These are phyloP conservation scores for Heterococcus sp. DNA, from an alignment of 108 stramenopile genomes.

Conservation along the genomic window DNA sequence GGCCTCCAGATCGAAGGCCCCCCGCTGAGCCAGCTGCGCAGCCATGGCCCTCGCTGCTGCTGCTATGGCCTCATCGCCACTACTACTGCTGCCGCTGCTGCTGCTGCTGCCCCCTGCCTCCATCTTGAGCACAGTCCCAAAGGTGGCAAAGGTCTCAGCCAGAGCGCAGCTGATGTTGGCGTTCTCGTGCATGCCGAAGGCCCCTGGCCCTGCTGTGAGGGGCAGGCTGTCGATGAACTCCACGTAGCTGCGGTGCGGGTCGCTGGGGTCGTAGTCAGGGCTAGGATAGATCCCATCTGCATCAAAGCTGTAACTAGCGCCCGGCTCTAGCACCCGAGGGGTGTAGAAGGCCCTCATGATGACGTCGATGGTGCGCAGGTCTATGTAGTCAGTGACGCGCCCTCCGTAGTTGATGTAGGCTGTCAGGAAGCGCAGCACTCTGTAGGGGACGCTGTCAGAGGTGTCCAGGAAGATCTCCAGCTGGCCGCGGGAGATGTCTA, in stretches of 20 bases:
- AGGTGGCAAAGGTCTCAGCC: conserved; percentile 51
- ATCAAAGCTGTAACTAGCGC: conserved; percentile 59
- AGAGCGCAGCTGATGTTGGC: conserved; percentile 65
- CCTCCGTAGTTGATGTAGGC: conserved; percentile 74
- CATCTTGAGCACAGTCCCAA: conserved; percentile 47
- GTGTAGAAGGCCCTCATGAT: conserved; percentile 58
- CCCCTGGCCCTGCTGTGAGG: conserved; percentile 58
- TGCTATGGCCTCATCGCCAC: conserved; percentile 30
- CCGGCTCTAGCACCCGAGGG: conserved; percentile 49
- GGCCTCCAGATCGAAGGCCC: conserved; percentile 50
- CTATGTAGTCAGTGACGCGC: conserved; percentile 70
- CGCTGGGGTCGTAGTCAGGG: conserved; percentile 26
- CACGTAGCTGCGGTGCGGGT: conserved; percentile 54
- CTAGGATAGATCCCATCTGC: conserved; percentile 41
- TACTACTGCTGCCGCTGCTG: conserved; percentile 22
- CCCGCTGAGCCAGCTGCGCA: conserved; percentile 20
- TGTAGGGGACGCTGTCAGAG: conserved; percentile 63
- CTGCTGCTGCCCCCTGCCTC: conserved; percentile 44
- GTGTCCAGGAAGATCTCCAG: conserved; percentile 57
- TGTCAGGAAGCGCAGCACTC: conserved; percentile 64
- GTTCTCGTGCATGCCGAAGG: conserved; percentile 73
- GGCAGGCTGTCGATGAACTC: conserved; percentile 58
- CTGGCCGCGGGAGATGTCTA: conserved; percentile 9
- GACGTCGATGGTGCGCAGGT: conserved; percentile 60
- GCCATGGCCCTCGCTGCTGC: conserved; percentile 35